Evolutionary conservation across 345 rosid species (phyloP).

Genomic region (Hibiscus tridactylites): DNA sequence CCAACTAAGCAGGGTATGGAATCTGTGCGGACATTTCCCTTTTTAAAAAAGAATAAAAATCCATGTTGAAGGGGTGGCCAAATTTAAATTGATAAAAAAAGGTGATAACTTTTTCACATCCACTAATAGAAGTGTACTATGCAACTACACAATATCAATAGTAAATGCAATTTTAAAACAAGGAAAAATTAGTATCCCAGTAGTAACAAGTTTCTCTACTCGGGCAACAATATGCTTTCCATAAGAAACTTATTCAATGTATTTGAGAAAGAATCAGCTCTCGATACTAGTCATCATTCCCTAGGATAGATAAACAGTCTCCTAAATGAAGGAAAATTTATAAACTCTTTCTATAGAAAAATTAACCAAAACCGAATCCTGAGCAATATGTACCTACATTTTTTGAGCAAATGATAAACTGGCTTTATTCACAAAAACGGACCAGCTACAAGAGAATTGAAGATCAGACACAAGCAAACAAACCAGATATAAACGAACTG

Average conservation of each 20-base stretch:
- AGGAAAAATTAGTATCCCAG: constrained; percentile 31
- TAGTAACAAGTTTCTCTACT: constrained; percentile 74
- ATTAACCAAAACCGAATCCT: not conserved
- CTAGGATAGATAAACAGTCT: constrained; percentile 16
- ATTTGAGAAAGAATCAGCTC: too few species aligned
- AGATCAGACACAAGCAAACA: too few species aligned
- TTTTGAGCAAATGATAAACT: too few species aligned
- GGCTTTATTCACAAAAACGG: too few species aligned
- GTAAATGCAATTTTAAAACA: too few species aligned
- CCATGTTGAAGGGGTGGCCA: not conserved
- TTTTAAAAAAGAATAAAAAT: constrained; percentile 28
- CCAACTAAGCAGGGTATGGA: constrained; percentile 31
- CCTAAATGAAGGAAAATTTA: not conserved
- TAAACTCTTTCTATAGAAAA: not conserved
- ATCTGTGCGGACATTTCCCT: constrained; percentile 55
- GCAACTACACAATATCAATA: too few species aligned
- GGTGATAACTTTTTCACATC: too few species aligned
- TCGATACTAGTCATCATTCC: constrained; percentile 62
- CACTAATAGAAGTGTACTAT: too few species aligned
- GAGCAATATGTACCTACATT: not conserved
- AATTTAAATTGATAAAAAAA: too few species aligned
- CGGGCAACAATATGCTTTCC: constrained; percentile 90
- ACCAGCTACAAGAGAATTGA: too few species aligned
- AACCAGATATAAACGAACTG: too few species aligned
- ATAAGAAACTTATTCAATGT: constrained; percentile 45